These are phyloP conservation scores for Pyrenula massariospora DNA, from an alignment of 495 filamentous ascomycete genomes.

Conservation along the genomic window DNA sequence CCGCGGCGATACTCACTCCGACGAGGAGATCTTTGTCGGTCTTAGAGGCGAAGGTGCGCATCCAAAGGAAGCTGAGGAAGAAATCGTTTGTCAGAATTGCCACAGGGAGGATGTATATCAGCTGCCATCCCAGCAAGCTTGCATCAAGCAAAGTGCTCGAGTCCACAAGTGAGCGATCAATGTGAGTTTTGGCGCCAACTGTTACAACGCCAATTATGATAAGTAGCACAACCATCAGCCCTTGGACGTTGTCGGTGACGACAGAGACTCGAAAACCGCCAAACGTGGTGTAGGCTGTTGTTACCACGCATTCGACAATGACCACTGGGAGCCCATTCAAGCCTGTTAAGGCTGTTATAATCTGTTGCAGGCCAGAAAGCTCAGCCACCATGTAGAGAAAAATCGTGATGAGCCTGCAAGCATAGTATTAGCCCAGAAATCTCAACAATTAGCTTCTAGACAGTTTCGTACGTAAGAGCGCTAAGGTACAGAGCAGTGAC, in stretches of 20 bases:
- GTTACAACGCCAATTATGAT: conserved; percentile 60
- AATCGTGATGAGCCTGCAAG: conserved; percentile 47
- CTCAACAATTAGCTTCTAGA: background rate
- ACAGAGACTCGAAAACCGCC: conserved; percentile 71
- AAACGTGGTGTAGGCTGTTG: conserved; percentile 65
- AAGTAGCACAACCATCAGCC: conserved; percentile 56
- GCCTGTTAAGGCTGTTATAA: conserved; percentile 58
- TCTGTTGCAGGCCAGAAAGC: conserved; percentile 61
- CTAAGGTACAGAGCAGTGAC: conserved; percentile 56
- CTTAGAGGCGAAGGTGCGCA: conserved; percentile 68
- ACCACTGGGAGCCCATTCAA: conserved; percentile 60
- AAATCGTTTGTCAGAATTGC: conserved; percentile 69
- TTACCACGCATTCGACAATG: conserved; percentile 60
- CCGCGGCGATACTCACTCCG: conserved; percentile 51
- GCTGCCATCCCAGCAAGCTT: conserved; percentile 60
- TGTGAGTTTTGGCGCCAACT: conserved; percentile 56
- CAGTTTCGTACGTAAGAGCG: conserved; percentile 41
- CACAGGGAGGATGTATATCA: conserved; percentile 65
- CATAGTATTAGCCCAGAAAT: background rate
- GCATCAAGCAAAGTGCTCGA: conserved; percentile 47
- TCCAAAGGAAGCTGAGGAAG: conserved; percentile 69
- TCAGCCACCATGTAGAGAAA: conserved; percentile 78
- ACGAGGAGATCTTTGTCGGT: conserved; percentile 66
- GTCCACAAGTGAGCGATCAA: conserved; percentile 52
- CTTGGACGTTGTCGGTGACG: conserved; percentile 67